Evolutionary conservation across 768 basidiomycete genomes (phyloP), one percentile per base, ranked within the genome.

Genomic region (Kwoniella dejecticola): DNA sequence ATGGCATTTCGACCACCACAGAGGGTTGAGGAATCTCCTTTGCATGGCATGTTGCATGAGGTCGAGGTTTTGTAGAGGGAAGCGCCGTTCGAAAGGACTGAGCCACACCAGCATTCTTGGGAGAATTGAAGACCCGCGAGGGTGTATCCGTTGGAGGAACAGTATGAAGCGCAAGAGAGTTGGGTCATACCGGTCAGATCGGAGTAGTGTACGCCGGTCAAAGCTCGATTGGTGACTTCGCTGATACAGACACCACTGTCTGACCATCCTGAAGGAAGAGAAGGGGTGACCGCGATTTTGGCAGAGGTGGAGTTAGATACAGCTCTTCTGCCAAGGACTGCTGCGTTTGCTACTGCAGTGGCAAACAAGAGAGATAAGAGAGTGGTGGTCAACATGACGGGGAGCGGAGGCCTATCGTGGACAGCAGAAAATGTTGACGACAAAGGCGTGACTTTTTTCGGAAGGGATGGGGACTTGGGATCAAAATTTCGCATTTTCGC

Each of bases 71-170:
- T 55, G 42, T 13, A n/a, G 46, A 69, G 61, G 4, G 63, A 61
- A 30, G 69, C 74, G 80, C 83, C 33, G 81, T 90, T 57, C 71
- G 87, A 23, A 83, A 85, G 3, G 67, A 80, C 4, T 82, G 84
- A 41, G 83, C 85, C 13, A 82, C 79, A 80, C 68, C 74, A 79
- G 64, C 79, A 79, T 59, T 80, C 75, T 29, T 56, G 48, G 53
- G 72, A 65, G 66, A 70, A 79, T 66, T 80, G 76, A 41, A 79
- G 44, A 29, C 79, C 80, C 26, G 80, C 80, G 41, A 76, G 62
- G 6, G 63, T 53, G 74, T 72, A 79, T 21, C 75, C 74, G 52
- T 70, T 63, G 26, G 59, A 33, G 0, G 65, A 53, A 65, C 81
- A 82, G 17, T 67, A 70, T 38, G 69, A 30, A 38, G 76, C 62